Percentiles rank a stretch among this genome's conserved stretches.
phyloP scores from a whole-genome alignment of 192 early-diverging fungal species.

The Phycomyces nitens region DNA sequence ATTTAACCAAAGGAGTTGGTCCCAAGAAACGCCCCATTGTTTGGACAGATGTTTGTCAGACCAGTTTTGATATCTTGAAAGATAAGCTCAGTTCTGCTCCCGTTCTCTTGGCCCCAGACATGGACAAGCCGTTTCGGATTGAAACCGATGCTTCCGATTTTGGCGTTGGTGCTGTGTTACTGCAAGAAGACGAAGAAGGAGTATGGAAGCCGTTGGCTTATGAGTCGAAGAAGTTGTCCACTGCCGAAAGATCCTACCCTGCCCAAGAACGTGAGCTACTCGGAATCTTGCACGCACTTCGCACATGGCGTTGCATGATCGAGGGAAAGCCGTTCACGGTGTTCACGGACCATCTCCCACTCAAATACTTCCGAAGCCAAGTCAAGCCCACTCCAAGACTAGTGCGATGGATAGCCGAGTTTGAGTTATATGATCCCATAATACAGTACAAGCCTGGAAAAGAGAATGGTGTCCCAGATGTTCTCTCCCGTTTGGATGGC shows the following conservation, averaged over 20 bases:
- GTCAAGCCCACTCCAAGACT: constrained; percentile 1
- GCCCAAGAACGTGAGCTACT: constrained; percentile 12
- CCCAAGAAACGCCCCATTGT: neutral
- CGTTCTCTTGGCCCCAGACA: constrained; percentile 8
- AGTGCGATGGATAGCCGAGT: constrained; percentile 5
- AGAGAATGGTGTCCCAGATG: constrained; percentile 4
- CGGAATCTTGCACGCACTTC: constrained; percentile 4
- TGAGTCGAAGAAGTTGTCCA: constrained; percentile 27
- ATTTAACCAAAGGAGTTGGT: neutral
- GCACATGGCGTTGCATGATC: constrained; percentile 14
- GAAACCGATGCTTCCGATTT: constrained; percentile 14
- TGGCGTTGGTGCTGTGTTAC: neutral
- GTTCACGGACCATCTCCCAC: constrained; percentile 8
- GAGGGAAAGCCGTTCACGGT: constrained; percentile 2
- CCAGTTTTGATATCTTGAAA: neutral
- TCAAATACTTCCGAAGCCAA: constrained; percentile 3
- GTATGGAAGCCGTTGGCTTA: constrained; percentile 27
- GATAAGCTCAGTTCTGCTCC: neutral
- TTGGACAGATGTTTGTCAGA: constrained; percentile 6
- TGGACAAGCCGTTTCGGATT: neutral
- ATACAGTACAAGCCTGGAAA: constrained; percentile 12
- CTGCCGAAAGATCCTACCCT: constrained; percentile 29
- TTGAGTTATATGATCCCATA: constrained; percentile 2
- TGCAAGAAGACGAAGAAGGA: neutral
- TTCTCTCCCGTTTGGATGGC: neutral